A percentile compares a stretch with the other conserved stretches of the same genome.
Conservation (phyloP, 306 rosid species). For the Glycyrrhiza uralensis region DNA sequence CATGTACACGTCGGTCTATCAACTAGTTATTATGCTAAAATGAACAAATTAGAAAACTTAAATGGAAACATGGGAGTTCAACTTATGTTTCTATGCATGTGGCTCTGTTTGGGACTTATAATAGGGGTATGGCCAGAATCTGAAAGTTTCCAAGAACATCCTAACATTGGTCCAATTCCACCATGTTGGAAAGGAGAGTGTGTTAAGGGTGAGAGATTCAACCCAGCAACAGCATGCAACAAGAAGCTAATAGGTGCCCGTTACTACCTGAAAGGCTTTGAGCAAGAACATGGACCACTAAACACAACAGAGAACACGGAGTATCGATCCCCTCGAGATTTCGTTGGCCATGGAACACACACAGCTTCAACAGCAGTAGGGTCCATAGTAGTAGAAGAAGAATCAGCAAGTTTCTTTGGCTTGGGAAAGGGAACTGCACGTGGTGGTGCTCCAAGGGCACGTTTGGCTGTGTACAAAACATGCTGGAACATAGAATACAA, state of each 20-base stretch:
- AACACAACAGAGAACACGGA: conserved; percentile 38
- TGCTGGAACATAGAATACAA: conserved; percentile 48
- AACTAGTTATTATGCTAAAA: too few relatives aligned
- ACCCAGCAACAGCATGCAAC: conserved; percentile 44
- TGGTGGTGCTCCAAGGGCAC: conserved; percentile 57
- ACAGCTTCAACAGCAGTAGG: conserved; percentile 63
- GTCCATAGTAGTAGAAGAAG: conserved; percentile 30
- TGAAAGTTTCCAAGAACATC: conserved; percentile 40
- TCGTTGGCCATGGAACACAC: conserved; percentile 61
- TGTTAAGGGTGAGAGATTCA: conserved; percentile 38
- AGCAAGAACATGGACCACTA: conserved; percentile 30
- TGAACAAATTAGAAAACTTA: too few relatives aligned
- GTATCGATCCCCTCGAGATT: conserved; percentile 47
- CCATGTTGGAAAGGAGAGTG: conserved; percentile 50
- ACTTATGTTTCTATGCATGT: neutral
- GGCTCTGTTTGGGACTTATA: neutral
- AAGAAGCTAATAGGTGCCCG: conserved; percentile 58
- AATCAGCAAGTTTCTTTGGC: conserved; percentile 32
- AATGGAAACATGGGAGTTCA: too few relatives aligned
- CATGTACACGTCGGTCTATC: too few relatives aligned
- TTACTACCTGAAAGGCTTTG: conserved; percentile 53
- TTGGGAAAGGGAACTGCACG: conserved; percentile 44
- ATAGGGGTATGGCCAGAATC: conserved; percentile 68
- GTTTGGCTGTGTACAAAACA: conserved; percentile 51
- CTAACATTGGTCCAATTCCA: conserved; percentile 38